Conservation (phyloP, 73 alveolate genomes). For the Loxodes magnus region DNA sequence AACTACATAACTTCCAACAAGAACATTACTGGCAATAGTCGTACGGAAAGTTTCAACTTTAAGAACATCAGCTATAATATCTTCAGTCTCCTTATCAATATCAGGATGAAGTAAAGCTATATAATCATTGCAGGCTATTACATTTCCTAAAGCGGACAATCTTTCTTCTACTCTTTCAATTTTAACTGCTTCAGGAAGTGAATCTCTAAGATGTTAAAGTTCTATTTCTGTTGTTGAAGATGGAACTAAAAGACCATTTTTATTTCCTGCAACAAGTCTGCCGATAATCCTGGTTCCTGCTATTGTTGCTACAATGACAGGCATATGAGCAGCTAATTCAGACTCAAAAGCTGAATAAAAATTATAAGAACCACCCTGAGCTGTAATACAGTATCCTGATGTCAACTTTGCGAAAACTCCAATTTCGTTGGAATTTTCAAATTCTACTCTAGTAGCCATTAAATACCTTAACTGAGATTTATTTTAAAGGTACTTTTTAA, state of each 20-base stretch:
- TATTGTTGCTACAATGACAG: constrained; percentile 79
- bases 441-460: constrained; percentile 58
- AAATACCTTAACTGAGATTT: too few relatives aligned
- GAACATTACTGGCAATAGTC: constrained; percentile 86
- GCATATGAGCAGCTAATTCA: constrained; percentile 77
- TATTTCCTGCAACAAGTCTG: constrained; percentile 79
- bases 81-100: constrained; percentile 95
- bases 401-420: constrained; percentile 64
- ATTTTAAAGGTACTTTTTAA: too few relatives aligned
- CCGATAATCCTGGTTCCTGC: constrained; percentile 91
- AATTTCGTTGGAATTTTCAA: constrained; percentile 58
- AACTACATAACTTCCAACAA: constrained; percentile 90
- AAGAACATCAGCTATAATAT: constrained; percentile 83
- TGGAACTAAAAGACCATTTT: constrained; percentile 91
- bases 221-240: constrained; percentile 91
- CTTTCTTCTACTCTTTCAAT: constrained; percentile 93
- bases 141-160: constrained; percentile 89
- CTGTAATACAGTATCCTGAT: constrained; percentile 43
- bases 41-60: constrained; percentile 96
- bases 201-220: constrained; percentile 65
- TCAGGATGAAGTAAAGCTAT: constrained; percentile 97
- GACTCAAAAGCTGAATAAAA: constrained; percentile 65
- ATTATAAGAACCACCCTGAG: constrained; percentile 56
- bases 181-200: constrained; percentile 85
- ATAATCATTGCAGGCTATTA: constrained; percentile 91